Base-by-base conservation (phyloP, 1,139 yeast genomes). In the Pichia sp. region DNA sequence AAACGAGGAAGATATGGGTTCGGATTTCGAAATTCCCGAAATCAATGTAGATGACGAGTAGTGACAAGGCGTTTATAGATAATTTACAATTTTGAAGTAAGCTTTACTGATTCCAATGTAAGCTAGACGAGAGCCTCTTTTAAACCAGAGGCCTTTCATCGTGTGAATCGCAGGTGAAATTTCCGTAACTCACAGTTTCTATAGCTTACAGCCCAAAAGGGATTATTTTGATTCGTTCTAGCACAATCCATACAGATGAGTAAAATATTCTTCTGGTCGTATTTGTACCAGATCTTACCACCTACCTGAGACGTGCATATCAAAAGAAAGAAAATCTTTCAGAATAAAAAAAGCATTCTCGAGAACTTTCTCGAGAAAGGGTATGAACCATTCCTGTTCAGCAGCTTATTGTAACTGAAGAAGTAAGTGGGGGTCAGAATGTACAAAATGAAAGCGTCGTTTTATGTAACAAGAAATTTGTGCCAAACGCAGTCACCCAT, bases 401-500 rank as follows among this genome's bases (percentile, higher is more conserved):
- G 2, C 24, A 33, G 17, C 38, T 27, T 40, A 30, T 33, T 40
- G 29, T 41, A 4, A 31, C 16, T 36, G 16, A 14, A 12, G 10
- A 12, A 12, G n/a, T 46, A 50, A 50, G 49, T 8, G 10, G 52
- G 65, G 65, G 59, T 66, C 69, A 66, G 69, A 66, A 65, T 57
- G 67, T 65, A 60, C 68, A 55, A 40, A 51, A 61, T 49, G 47
- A 51, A 42, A 58, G 68, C 69, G 69, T 65, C 67, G 58, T 60
- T 66, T 53, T 55, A 56, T 57, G 83, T 79, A 79, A 79, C 83
- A 79, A 79, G 83, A 76, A 63, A 72, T 75, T 75, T 79, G 83
- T 83, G 83, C 82, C 83, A 59, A 73, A 79, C 83, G 75, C 83
- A 70, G 56, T 80, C 84, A 77, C 79, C 81, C 80, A 61, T 61